phyloP scores from a whole-genome alignment of 805 yeast genomes.

The Pichia ethanolica region DNA sequence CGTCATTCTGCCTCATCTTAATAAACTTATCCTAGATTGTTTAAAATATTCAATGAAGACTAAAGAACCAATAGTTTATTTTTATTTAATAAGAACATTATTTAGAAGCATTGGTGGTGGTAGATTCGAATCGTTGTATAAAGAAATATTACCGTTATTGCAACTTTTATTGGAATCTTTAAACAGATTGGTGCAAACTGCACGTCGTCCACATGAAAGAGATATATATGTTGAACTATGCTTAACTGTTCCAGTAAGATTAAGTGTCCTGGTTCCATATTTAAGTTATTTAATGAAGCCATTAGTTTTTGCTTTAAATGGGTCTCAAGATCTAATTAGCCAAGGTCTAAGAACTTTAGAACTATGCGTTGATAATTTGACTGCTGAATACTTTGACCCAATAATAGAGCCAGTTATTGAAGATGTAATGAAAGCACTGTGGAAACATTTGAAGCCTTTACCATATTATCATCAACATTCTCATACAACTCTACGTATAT shows the following conservation, averaged over 20 bases:
- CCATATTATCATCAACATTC: conserved; percentile 94
- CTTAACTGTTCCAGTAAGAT: conserved; percentile 89
- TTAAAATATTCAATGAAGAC: conserved; percentile 75
- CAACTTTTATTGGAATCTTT: conserved; percentile 82
- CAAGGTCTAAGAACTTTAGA: conserved; percentile 95
- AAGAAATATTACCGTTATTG: conserved; percentile 84
- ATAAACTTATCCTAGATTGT: conserved; percentile 73
- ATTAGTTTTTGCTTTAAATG: conserved; percentile 81
- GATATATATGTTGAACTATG: conserved; percentile 94
- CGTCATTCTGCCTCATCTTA: conserved; percentile 82
- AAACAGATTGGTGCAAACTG: conserved; percentile 73
- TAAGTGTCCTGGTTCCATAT: conserved; percentile 91
- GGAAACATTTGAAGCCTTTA: conserved; percentile 84
- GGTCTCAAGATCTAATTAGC: conserved; percentile 82
- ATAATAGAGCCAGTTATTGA: conserved; percentile 93
- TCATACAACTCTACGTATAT: conserved; percentile 85
- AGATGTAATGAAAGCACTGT: conserved; percentile 87
- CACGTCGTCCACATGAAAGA: conserved; percentile 82
- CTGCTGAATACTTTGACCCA: conserved; percentile 96
- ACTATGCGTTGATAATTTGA: conserved; percentile 89
- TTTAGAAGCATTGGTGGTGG: conserved; percentile 97
- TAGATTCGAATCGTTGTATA: conserved; percentile 84
- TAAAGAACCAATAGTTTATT: conserved; percentile 85
- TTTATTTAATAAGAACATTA: conserved; percentile 77
- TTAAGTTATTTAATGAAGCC: conserved; percentile 85